Conservation (phyloP, 2,329 filamentous ascomycete genomes). For the Fusarium papillatum region DNA sequence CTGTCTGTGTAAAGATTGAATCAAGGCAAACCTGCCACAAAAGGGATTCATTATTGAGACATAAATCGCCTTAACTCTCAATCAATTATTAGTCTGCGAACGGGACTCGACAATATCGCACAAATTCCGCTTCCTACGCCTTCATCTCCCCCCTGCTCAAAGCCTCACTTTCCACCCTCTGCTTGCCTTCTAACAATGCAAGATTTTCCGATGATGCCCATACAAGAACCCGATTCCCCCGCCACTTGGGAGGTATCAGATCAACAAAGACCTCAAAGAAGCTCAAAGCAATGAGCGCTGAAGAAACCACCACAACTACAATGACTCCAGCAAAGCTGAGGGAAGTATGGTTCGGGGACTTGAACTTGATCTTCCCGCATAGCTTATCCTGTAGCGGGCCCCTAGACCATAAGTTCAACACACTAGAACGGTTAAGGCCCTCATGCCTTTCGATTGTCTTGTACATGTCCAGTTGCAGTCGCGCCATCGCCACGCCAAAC, state of each 20-base stretch:
- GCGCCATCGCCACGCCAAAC: neutral
- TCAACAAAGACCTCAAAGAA: neutral
- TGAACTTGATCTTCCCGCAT: neutral
- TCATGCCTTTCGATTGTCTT: neutral
- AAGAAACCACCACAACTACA: neutral
- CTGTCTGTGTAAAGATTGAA: neutral
- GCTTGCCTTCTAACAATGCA: neutral
- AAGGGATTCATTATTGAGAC: neutral
- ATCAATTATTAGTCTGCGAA: neutral
- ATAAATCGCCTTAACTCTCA: neutral
- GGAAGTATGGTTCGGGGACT: neutral
- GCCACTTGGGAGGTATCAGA: neutral
- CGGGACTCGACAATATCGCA: neutral
- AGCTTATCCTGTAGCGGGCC: neutral
- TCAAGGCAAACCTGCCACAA: neutral
- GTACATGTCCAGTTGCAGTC: neutral
- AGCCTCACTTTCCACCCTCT: neutral
- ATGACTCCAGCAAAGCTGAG: neutral
- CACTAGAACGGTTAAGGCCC: too few relatives aligned
- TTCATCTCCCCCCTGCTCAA: neutral
- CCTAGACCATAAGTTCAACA: too few relatives aligned
- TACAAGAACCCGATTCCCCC: neutral
- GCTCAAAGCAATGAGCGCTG: neutral
- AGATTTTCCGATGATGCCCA: neutral
- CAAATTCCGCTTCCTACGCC: neutral